Percentiles rank a stretch among this genome's conserved stretches.
These are phyloP conservation scores for Metschnikowia gruessii DNA, from an alignment of 805 yeast species.

Conservation along the genomic window DNA sequence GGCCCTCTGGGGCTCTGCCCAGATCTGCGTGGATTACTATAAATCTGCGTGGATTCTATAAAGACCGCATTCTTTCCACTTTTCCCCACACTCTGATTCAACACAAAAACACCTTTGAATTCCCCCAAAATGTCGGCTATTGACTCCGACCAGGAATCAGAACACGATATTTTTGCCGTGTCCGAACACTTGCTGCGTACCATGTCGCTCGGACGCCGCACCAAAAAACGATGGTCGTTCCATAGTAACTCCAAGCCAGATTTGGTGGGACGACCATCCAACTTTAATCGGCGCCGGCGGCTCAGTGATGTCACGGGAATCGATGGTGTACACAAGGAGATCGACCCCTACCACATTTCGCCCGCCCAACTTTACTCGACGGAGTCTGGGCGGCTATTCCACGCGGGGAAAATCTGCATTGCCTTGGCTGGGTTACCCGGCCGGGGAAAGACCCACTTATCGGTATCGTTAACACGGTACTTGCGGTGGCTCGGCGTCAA, in stretches of 20 bases:
- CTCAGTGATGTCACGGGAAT: conserved; percentile 40
- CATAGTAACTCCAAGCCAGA: conserved; percentile 37
- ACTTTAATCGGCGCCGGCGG: conserved; percentile 29
- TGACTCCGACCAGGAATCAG: conserved; percentile 30
- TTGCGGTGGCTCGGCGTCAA: conserved; percentile 95
- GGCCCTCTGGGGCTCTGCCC: too few species aligned
- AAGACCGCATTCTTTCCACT: too few species aligned
- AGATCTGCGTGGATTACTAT: too few species aligned
- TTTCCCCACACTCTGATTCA: too few species aligned
- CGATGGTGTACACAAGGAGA: conserved; percentile 63
- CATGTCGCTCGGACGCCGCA: conserved; percentile 32
- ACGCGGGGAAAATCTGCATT: conserved; percentile 90
- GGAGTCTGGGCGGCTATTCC: conserved; percentile 87
- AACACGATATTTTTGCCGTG: conserved; percentile 34
- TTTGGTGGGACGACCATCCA: conserved; percentile 34
- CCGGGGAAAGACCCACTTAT: conserved; percentile 88
- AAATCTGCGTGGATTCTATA: too few species aligned
- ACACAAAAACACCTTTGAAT: not conserved
- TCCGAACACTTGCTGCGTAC: conserved; percentile 30
- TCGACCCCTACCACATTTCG: conserved; percentile 63
- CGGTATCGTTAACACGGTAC: conserved; percentile 88
- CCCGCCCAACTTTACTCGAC: conserved; percentile 95
- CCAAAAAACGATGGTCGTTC: conserved; percentile 44
- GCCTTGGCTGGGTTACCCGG: conserved; percentile 93
- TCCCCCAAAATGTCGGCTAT: conserved; percentile 25